A percentile compares a stretch with the other conserved stretches of the same genome.
Evolutionary conservation across 2,329 filamentous ascomycete species (phyloP).

Genomic region (Exophiala xenobiotica): DNA sequence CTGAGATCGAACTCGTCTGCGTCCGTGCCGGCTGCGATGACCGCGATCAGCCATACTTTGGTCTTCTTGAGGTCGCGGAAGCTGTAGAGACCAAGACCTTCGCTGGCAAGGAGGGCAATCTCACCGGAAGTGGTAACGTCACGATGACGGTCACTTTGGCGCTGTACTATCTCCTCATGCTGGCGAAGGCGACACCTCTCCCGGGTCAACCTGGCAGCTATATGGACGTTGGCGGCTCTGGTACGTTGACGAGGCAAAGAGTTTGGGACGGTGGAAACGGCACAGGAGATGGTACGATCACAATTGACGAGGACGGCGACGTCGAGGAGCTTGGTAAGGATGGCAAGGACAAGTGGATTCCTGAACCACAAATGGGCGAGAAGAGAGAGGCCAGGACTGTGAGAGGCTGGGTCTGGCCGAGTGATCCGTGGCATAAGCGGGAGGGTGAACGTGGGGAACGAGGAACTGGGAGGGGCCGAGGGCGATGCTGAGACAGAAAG

Average conservation of each 20-base stretch:
- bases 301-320: slow-evolving; percentile 25
- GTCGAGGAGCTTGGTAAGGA: slow-evolving; percentile 38
- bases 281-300: slow-evolving; percentile 6
- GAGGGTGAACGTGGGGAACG: slow-evolving; percentile 46
- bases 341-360: slow-evolving; percentile 61
- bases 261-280: slow-evolving; percentile 38
- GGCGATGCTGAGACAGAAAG: slow-evolving; percentile 1
- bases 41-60: slow-evolving; percentile 73
- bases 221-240: slow-evolving; percentile 61
- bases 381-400: slow-evolving; percentile 60
- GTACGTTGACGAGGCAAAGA: slow-evolving; percentile 56
- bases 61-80: slow-evolving; percentile 73
- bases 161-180: slow-evolving; percentile 65
- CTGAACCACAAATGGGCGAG: slow-evolving; percentile 59
- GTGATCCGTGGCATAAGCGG: slow-evolving; percentile 59
- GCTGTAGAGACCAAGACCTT: slow-evolving; percentile 55
- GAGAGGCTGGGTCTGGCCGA: slow-evolving; percentile 62
- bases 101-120: slow-evolving; percentile 22
- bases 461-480: slow-evolving; percentile 11
- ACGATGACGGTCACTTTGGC: slow-evolving; percentile 59
- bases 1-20: slow-evolving; percentile 89
- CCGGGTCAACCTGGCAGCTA: slow-evolving; percentile 57
- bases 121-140: slow-evolving; percentile 21
- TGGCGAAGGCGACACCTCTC: slow-evolving; percentile 61
- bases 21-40: slow-evolving; percentile 73